These are phyloP conservation scores for Marchantia paleacea DNA, from an alignment of 225 moss, liverwort and hornwort species.

Conservation along the genomic window DNA sequence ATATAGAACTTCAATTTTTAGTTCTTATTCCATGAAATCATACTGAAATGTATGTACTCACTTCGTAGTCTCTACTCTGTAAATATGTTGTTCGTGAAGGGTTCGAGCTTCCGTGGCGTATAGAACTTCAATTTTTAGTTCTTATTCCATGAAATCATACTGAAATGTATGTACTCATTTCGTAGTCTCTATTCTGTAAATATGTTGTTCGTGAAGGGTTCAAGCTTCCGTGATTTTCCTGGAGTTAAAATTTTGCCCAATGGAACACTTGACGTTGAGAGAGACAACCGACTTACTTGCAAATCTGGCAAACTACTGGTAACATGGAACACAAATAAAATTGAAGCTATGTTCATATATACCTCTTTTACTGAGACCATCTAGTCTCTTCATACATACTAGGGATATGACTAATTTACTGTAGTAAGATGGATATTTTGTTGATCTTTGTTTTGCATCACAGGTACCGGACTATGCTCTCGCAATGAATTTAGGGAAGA, in stretches of 20 bases:
- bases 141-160: no score
- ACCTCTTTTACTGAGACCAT: no score
- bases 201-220: conserved; percentile 41
- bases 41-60: no score
- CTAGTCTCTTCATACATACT: no score
- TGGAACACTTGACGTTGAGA: conserved; percentile 58
- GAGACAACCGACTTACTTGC: conserved; percentile 52
- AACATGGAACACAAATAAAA: conserved; percentile 49
- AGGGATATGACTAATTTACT: no score
- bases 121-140: no score
- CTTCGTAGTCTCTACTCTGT: neutral
- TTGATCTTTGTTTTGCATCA: neutral
- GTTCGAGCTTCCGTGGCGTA: conserved; percentile 62
- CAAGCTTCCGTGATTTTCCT: conserved; percentile 65
- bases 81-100: conserved; percentile 31
- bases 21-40: no score
- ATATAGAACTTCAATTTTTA: no score
- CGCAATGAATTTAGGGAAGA: neutral
- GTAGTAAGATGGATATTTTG: no score
- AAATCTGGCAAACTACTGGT: conserved; percentile 73
- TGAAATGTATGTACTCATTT: no score
- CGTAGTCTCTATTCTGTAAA: neutral
- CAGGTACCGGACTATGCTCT: neutral
- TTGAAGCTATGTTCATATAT: no score
- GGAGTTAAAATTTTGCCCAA: conserved; percentile 59